A percentile compares a stretch with the other conserved stretches of the same genome.
Conservation (phyloP, 1,139 yeast species). For the Magnusiomyces suaveolens region DNA sequence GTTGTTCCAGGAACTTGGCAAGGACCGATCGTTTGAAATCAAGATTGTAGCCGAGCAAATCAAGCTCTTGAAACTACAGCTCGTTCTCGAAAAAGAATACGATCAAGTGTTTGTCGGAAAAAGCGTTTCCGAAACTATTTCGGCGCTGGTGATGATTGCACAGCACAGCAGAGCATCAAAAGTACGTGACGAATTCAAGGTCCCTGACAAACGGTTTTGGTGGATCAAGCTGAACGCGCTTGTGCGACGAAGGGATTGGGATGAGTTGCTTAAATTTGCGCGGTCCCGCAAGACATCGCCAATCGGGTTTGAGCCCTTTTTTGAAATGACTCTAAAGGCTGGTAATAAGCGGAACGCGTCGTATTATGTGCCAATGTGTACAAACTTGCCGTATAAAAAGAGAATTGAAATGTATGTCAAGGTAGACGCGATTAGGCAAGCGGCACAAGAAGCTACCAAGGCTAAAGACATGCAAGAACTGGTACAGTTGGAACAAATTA, state of each 20-base stretch:
- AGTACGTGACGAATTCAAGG: constrained; percentile 50
- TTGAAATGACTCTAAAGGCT: constrained; percentile 41
- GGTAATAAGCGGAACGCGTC: constrained; percentile 42
- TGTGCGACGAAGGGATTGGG: constrained; percentile 48
- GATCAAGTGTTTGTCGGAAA: constrained; percentile 44
- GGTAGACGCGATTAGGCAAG: constrained; percentile 46
- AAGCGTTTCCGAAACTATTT: constrained; percentile 50
- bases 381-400: constrained; percentile 31
- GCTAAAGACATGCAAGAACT: constrained; percentile 44
- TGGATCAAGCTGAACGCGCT: constrained; percentile 50
- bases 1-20: constrained; percentile 21
- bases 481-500: constrained; percentile 31
- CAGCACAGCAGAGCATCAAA: constrained; percentile 52
- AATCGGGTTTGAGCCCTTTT: constrained; percentile 64
- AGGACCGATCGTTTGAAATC: constrained; percentile 26
- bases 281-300: constrained; percentile 53
- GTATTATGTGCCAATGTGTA: constrained; percentile 34
- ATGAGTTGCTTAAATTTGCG: constrained; percentile 45
- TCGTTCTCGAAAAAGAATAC: constrained; percentile 45
- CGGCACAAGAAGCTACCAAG: constrained; percentile 52
- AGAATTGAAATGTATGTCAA: constrained; percentile 43
- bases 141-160: constrained; percentile 44
- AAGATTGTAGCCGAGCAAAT: constrained; percentile 41
- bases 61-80: constrained; percentile 44
- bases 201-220: constrained; percentile 57